Conservation (phyloP, 306 rosid species). For the Castanopsis chinensis region DNA sequence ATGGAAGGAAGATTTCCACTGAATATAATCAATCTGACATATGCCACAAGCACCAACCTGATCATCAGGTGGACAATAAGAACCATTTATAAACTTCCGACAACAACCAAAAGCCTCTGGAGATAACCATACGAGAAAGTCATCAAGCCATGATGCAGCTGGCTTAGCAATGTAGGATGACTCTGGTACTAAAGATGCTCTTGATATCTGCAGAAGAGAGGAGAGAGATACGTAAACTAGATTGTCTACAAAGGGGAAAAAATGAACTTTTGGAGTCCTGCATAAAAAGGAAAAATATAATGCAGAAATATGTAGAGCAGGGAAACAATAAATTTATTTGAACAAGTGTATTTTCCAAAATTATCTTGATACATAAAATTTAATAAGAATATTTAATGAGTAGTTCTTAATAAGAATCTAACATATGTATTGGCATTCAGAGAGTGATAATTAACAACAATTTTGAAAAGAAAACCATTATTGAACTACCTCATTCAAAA, state of each 20-base stretch:
- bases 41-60: slow-evolving; percentile 54
- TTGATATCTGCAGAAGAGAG: slow-evolving; percentile 65
- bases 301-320: neutral
- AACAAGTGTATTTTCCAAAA: neutral
- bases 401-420: neutral
- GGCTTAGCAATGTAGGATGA: slow-evolving; percentile 93
- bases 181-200: slow-evolving; percentile 72
- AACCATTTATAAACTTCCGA: slow-evolving; percentile 79
- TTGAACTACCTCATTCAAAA: slow-evolving; percentile 81
- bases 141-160: slow-evolving; percentile 99
- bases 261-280: neutral
- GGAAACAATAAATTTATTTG: neutral
- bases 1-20: slow-evolving; percentile 1
- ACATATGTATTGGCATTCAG: neutral
- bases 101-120: slow-evolving; percentile 99
- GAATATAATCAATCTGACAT: slow-evolving; percentile 10
- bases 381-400: neutral
- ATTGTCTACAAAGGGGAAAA: too few species aligned
- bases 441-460: slow-evolving; percentile 7
- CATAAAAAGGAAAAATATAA: neutral
- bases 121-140: slow-evolving; percentile 95
- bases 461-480: slow-evolving; percentile 5
- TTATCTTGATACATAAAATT: neutral
- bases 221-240: slow-evolving; percentile 8
- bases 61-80: slow-evolving; percentile 97